Percentiles rank a stretch among this genome's conserved stretches.
Conservation (phyloP, 2,329 filamentous ascomycete genomes). For the Tolypocladium cylindrosporum region DNA sequence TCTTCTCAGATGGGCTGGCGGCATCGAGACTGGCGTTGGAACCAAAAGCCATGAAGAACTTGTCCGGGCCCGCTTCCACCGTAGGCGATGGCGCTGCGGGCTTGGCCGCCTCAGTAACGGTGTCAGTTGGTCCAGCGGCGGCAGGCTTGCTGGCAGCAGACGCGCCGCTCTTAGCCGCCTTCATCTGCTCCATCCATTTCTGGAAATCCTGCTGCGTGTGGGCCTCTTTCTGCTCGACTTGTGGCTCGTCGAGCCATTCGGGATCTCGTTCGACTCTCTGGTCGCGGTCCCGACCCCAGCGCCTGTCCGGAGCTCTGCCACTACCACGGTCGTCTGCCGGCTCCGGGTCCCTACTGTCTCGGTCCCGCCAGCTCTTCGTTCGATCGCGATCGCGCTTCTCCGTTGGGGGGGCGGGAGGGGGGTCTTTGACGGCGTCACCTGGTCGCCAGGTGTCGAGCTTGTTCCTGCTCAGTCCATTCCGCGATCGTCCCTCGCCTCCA, state of each 20-base stretch:
- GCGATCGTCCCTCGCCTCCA: conserved; percentile 42
- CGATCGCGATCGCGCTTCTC: conserved; percentile 44
- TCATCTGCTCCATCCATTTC: conserved; percentile 90
- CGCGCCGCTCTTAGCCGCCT: conserved; percentile 43
- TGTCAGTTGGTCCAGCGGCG: conserved; percentile 21
- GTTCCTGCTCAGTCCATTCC: conserved; percentile 55
- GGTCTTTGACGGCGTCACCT: conserved; percentile 30
- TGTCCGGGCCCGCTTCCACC: conserved; percentile 60
- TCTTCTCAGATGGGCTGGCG: conserved; percentile 40
- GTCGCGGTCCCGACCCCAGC: conserved; percentile 48
- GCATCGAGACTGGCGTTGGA: conserved; percentile 31
- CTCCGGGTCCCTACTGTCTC: conserved; percentile 28
- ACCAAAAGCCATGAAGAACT: conserved; percentile 59
- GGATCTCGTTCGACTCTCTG: conserved; percentile 67
- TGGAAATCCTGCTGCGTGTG: conserved; percentile 88
- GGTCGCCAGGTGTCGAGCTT: conserved; percentile 70
- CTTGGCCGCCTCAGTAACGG: conserved; percentile 36
- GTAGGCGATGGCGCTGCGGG: conserved; percentile 49
- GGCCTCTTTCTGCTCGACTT: conserved; percentile 56
- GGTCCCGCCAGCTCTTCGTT: conserved; percentile 52
- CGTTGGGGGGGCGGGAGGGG: conserved; percentile 15
- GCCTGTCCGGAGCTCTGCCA: conserved; percentile 34
- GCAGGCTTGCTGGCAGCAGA: conserved; percentile 23
- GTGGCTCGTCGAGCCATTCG: conserved; percentile 77
- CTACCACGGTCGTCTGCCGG: conserved; percentile 46